phyloP scores from a whole-genome alignment of 352 stramenopile species.

The Phytophthora citricola region DNA sequence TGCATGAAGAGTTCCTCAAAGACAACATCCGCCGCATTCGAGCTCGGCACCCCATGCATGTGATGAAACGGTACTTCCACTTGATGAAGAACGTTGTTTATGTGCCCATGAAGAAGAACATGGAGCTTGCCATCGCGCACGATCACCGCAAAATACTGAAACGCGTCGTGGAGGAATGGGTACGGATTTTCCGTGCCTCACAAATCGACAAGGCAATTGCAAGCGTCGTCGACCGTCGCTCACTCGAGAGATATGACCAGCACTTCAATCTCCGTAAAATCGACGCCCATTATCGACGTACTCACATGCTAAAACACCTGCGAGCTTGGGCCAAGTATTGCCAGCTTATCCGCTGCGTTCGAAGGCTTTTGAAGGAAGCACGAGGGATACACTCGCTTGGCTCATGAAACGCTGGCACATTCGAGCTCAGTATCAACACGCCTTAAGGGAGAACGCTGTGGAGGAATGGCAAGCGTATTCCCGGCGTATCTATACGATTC shows the following conservation, averaged over 20 bases:
- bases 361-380: slow-evolving; percentile 67
- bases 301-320: slow-evolving; percentile 60
- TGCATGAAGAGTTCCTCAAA: slow-evolving; percentile 82
- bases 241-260: slow-evolving; percentile 72
- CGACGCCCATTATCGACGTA: slow-evolving; percentile 65
- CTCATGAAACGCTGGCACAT: slow-evolving; percentile 60
- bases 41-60: slow-evolving; percentile 45
- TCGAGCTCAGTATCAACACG: slow-evolving; percentile 63
- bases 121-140: slow-evolving; percentile 39
- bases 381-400: slow-evolving; percentile 43
- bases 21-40: slow-evolving; percentile 75
- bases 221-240: slow-evolving; percentile 52
- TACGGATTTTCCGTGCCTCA: slow-evolving; percentile 50
- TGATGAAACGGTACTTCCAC: slow-evolving; percentile 51
- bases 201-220: slow-evolving; percentile 72
- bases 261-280: slow-evolving; percentile 77
- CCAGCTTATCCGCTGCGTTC: slow-evolving; percentile 62
- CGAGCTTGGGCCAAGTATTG: slow-evolving; percentile 57
- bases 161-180: slow-evolving; percentile 47
- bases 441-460: slow-evolving; percentile 51
- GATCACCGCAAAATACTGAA: slow-evolving; percentile 41
- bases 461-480: slow-evolving; percentile 72
- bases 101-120: slow-evolving; percentile 53
- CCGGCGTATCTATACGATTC: slow-evolving; percentile 71
- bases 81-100: slow-evolving; percentile 52